Evolutionary conservation across 2,329 filamentous ascomycete species (phyloP).

Genomic region (Parafenestella ontariensis): DNA sequence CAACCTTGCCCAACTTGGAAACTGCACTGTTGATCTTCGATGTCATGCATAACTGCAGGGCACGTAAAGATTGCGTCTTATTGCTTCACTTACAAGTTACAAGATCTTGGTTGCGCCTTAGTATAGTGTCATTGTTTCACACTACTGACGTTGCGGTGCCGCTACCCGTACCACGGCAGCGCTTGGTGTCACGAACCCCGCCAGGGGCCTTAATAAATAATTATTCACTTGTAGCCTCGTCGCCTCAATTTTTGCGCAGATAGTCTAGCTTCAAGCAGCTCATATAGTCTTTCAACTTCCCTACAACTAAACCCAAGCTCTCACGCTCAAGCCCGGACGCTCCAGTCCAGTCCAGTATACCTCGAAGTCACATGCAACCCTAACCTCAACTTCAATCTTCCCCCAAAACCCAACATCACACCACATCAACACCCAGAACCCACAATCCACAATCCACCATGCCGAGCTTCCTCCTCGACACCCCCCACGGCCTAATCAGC

Average conservation of each 20-base stretch:
- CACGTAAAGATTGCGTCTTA: conserved; percentile 5
- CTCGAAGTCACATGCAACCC: too few relatives aligned
- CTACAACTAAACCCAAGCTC: too few relatives aligned
- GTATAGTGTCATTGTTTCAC: background rate
- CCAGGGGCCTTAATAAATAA: background rate
- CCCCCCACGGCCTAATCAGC: conserved; percentile 30
- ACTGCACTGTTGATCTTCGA: background rate
- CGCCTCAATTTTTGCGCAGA: background rate
- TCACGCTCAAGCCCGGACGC: too few relatives aligned
- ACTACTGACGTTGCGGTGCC: background rate
- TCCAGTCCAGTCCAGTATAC: too few relatives aligned
- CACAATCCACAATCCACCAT: too few relatives aligned
- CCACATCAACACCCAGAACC: too few relatives aligned
- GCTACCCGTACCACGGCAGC: background rate
- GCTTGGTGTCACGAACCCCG: background rate
- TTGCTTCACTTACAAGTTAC: background rate
- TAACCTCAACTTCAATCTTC: too few relatives aligned
- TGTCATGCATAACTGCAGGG: background rate
- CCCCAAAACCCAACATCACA: too few relatives aligned
- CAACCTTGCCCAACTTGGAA: background rate
- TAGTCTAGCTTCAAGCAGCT: background rate
- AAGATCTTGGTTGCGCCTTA: too few relatives aligned
- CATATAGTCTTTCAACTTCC: too few relatives aligned
- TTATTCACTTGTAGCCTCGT: background rate
- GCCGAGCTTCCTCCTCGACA: conserved; percentile 27